A percentile compares a stretch with the other conserved stretches of the same genome.
Evolutionary conservation across 164 flowering plant genomes (phyloP).

Genomic region (Stephania japonica): DNA sequence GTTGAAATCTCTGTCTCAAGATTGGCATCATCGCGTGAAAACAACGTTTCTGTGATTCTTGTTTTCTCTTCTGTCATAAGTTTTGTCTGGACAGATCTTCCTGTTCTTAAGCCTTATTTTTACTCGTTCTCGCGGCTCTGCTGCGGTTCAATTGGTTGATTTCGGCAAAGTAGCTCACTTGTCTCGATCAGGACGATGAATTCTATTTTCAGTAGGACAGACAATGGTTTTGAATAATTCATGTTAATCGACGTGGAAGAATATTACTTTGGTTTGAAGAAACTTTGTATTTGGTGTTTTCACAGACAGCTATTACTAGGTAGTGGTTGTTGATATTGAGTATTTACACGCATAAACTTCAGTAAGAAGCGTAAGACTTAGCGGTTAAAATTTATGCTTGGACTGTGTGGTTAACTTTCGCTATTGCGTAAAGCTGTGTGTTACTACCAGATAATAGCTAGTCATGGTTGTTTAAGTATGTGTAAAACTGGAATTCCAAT

Average conservation of each 20-base stretch:
- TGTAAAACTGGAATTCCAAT: constrained; percentile 13
- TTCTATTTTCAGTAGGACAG: neutral
- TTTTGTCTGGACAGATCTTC: neutral
- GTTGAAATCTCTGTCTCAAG: neutral
- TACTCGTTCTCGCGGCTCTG: neutral
- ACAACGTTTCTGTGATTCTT: neutral
- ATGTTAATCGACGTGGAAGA: neutral
- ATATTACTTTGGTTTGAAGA: neutral
- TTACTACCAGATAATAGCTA: constrained; percentile 2
- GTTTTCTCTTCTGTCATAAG: neutral
- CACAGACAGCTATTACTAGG: neutral
- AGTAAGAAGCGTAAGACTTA: no score
- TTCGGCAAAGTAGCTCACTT: neutral
- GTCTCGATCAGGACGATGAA: neutral
- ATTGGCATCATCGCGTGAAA: neutral
- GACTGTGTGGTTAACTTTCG: neutral
- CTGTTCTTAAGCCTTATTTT: neutral
- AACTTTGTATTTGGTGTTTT: neutral
- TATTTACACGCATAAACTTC: neutral
- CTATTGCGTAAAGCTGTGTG: neutral
- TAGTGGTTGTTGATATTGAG: neutral
- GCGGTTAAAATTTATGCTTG: neutral
- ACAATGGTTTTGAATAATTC: neutral
- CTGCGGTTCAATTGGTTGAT: neutral
- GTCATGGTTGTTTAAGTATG: neutral